Conservation (phyloP, 768 basidiomycete genomes). For the Boletus coccyginus region DNA sequence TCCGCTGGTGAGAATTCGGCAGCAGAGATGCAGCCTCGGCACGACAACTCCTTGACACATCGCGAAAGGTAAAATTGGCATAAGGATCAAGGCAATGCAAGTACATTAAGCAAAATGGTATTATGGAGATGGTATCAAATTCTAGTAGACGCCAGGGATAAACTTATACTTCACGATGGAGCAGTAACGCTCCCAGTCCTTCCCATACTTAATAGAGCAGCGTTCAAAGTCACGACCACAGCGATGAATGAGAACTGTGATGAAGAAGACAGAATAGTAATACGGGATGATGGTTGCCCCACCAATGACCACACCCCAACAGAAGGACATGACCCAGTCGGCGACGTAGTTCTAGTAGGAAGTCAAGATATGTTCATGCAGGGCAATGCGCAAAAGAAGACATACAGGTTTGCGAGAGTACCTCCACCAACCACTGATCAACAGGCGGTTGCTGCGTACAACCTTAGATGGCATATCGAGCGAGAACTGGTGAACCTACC, state of each 20-base stretch:
- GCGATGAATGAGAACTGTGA: constrained; percentile 87
- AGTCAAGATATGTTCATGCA: not conserved
- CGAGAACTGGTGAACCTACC: constrained; percentile 41
- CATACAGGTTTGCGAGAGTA: constrained; percentile 89
- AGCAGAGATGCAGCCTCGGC: constrained; percentile 3
- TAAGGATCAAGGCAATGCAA: not conserved
- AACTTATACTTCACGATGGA: constrained; percentile 86
- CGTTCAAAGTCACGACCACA: constrained; percentile 94
- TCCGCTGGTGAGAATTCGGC: constrained; percentile 26
- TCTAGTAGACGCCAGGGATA: constrained; percentile 81
- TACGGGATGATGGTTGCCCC: constrained; percentile 82
- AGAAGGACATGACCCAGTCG: constrained; percentile 84
- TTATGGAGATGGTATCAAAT: constrained; percentile 11
- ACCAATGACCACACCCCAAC: constrained; percentile 81
- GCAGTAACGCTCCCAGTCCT: constrained; percentile 93
- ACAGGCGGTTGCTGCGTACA: constrained; percentile 72
- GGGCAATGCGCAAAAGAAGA: constrained; percentile 3
- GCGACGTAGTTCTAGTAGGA: constrained; percentile 80
- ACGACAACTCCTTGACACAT: constrained; percentile 9
- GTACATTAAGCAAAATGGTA: constrained; percentile 4
- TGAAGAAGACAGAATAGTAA: constrained; percentile 97
- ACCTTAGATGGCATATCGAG: constrained; percentile 5
- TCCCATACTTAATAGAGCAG: constrained; percentile 89
- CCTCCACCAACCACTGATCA: constrained; percentile 93
- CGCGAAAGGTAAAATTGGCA: not conserved